Conservation (phyloP, 148 eudicot genomes). For the Rhododendron simsii region DNA sequence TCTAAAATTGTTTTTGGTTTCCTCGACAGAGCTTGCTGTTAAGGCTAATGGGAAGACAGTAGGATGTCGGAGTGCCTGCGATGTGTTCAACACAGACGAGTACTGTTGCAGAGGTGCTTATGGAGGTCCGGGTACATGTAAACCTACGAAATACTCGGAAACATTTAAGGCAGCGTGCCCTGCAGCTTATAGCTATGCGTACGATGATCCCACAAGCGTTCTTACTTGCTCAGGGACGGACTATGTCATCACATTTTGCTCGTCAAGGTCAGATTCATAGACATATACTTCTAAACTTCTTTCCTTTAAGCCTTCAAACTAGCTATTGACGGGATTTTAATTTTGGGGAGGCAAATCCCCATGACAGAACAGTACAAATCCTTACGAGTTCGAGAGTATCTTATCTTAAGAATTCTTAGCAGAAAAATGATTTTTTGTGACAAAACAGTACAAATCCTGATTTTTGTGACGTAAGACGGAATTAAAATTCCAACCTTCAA, state of each 20-base stretch:
- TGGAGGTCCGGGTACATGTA: conserved; percentile 53
- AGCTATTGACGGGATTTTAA: not conserved
- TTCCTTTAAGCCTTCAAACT: not conserved
- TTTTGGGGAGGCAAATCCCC: not conserved
- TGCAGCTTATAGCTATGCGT: conserved; percentile 74
- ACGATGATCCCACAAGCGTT: conserved; percentile 79
- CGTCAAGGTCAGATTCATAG: conserved; percentile 39
- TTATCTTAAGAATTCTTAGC: not conserved
- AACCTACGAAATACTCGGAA: conserved; percentile 62
- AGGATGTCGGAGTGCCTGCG: conserved; percentile 85
- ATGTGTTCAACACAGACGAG: conserved; percentile 73
- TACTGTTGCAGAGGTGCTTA: conserved; percentile 69
- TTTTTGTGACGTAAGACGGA: not conserved
- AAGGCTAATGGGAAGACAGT: conserved; percentile 37
- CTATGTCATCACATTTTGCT: conserved; percentile 62
- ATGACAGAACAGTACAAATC: not conserved
- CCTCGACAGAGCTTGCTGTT: conserved; percentile 39
- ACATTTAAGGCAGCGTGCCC: conserved; percentile 77
- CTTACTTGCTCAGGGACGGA: conserved; percentile 61
- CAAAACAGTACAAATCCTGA: too few relatives aligned
- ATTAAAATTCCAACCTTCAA: not conserved
- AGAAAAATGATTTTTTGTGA: too few relatives aligned
- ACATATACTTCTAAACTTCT: not conserved
- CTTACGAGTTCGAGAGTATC: not conserved
- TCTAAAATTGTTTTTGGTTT: not conserved